A percentile compares a stretch with the other conserved stretches of the same genome.
phyloP scores from a whole-genome alignment of 257 asterid species.

The Nyctanthes arbortristis region DNA sequence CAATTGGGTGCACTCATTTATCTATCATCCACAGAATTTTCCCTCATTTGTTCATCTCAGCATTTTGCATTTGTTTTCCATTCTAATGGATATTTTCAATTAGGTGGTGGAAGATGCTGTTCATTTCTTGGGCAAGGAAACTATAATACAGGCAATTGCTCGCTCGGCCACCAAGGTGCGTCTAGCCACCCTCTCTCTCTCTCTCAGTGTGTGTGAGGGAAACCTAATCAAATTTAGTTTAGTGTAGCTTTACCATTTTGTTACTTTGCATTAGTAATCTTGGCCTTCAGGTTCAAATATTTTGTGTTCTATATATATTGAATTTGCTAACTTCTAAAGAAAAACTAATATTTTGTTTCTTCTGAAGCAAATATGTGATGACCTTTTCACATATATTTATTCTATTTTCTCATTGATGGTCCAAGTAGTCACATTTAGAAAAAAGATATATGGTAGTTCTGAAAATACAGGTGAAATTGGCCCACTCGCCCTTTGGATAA shows the following conservation, averaged over 20 bases:
- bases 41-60: constrained; percentile 9
- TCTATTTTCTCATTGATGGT: background rate
- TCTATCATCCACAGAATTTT: background rate
- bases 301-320: background rate
- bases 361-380: background rate
- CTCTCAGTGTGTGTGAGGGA: too few species aligned
- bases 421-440: too few species aligned
- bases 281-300: background rate
- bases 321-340: background rate
- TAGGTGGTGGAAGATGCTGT: constrained; percentile 99
- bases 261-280: background rate
- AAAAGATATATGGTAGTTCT: too few species aligned
- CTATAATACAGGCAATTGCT: constrained; percentile 86
- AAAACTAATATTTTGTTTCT: background rate
- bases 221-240: background rate
- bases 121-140: constrained; percentile 94
- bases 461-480: too few species aligned
- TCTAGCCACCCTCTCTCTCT: too few species aligned
- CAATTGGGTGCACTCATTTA: constrained; percentile 23
- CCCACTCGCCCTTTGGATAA: too few species aligned
- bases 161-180: constrained; percentile 97
- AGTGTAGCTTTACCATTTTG: background rate
- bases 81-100: constrained; percentile 17
- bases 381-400: background rate
- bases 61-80: constrained; percentile 4